Base-by-base conservation (phyloP, 495 filamentous ascomycete genomes). In the Annulohypoxylon stygium region DNA sequence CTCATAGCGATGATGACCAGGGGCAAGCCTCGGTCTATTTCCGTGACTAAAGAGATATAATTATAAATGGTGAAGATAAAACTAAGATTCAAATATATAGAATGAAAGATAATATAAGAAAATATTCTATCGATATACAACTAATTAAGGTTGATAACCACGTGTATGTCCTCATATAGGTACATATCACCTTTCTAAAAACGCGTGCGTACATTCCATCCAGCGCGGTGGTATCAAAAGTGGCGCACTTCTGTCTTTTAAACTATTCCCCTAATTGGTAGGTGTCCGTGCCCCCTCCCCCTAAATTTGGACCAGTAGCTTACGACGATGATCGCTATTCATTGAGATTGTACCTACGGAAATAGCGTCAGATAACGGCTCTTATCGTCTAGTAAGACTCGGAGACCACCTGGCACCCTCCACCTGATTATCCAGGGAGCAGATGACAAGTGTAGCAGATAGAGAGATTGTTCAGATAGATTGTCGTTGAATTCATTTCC, bases 181-280 rank as follows among this genome's bases (percentile, higher is more conserved):
- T 23, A 0, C 20, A 23, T 33, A 1, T 37, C n/a, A 9, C n/a
- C 4, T n/a, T 57, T 57, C 10, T 30, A 67, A 67, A 34, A 70
- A 76, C 61, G 67, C 70, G 11, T 9, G 61, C 57, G 65, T 74
- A 48, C 76, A 76, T 51, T 76, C 67, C 45, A 60, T 18, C 65
- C 74, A 53, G 4, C 48, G 55, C 0, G 76, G 64, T 53, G 74
- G 76, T 18, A 73, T 37, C 53, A 70, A 65, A 47, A 66, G 55
- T 25, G 70, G 70, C 30, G 37, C 10, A 14, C 5, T 70, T 36
- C 57, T 68, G 20, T 71, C 43, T 57, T 60, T 71, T 36, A 76
- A 39, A 2, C 37, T 43, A 18, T 70, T 70, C 20, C 65, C 39
- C 14, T 43, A 43, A n/a, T 11, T 43, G 39, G 39, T n/a, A 43